These are phyloP conservation scores for Cornus suecica DNA, from an alignment of 148 eudicot species.

Conservation along the genomic window DNA sequence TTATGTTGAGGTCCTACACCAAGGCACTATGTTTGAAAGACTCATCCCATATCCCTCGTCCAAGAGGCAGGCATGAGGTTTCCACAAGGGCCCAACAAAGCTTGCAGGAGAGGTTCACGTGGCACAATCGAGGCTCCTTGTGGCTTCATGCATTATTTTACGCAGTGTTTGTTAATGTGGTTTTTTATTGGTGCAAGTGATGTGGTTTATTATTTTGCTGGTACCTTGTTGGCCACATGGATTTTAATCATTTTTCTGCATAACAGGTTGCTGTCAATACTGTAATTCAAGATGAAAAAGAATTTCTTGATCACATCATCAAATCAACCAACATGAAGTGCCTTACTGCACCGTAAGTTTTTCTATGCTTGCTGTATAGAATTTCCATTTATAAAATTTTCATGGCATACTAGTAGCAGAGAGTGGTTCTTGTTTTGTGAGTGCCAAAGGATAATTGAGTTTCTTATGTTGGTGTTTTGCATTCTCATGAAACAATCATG, in stretches of 20 bases:
- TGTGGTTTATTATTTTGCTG: neutral
- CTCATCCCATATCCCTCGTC: too few relatives aligned
- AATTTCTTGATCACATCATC: slow-evolving; percentile 80
- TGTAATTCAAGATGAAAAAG: slow-evolving; percentile 77
- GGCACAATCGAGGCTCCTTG: too few relatives aligned
- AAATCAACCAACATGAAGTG: slow-evolving; percentile 89
- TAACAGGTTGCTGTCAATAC: slow-evolving; percentile 83
- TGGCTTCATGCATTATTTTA: neutral
- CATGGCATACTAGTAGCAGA: neutral
- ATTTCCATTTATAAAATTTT: neutral
- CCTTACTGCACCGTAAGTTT: neutral
- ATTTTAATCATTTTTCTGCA: neutral
- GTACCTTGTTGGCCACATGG: neutral
- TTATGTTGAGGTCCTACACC: too few relatives aligned
- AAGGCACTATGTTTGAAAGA: too few relatives aligned
- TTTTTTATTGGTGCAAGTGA: neutral
- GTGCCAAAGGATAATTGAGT: too few relatives aligned
- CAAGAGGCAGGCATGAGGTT: too few relatives aligned
- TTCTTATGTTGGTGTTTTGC: too few relatives aligned
- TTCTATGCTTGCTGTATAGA: neutral
- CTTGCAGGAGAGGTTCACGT: too few relatives aligned
- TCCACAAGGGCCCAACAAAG: too few relatives aligned
- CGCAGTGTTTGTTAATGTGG: neutral
- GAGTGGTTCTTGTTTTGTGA: too few relatives aligned
- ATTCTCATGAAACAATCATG: too few relatives aligned